phyloP scores from a whole-genome alignment of 495 filamentous ascomycete species.

The Penicillium herquei region DNA sequence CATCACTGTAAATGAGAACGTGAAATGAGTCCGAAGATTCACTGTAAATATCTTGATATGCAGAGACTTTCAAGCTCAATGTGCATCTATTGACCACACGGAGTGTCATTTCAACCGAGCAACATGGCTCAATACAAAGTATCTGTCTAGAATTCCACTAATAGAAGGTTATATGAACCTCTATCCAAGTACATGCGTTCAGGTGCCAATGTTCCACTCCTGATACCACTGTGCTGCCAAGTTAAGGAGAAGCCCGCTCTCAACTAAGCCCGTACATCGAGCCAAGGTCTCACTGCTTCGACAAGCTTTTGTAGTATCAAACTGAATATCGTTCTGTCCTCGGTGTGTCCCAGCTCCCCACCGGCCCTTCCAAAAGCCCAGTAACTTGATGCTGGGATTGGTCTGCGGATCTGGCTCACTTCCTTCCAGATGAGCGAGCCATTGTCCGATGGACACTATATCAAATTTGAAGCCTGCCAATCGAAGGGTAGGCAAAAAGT shows the following conservation, averaged over 20 bases:
- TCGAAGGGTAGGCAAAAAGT: background rate
- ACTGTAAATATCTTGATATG: no score
- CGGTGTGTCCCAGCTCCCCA: background rate
- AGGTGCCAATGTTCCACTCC: background rate
- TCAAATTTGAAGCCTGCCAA: background rate
- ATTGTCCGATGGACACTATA: background rate
- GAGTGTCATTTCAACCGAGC: no score
- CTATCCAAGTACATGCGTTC: no score
- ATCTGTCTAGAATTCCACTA: no score
- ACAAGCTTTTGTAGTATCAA: background rate
- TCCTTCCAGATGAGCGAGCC: background rate
- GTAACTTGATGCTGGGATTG: background rate
- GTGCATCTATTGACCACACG: no score
- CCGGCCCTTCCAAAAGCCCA: background rate
- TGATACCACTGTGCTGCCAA: background rate
- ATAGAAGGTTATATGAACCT: no score
- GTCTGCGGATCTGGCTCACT: background rate
- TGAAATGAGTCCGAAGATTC: no score
- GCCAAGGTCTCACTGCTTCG: background rate
- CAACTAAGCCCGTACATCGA: background rate
- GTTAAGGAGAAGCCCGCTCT: background rate
- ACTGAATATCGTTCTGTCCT: background rate
- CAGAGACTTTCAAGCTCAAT: no score
- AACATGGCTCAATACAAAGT: no score
- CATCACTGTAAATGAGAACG: no score